Evolutionary conservation across 768 basidiomycete species (phyloP), one percentile per base, ranked within the genome.

Genomic region (Lactifluus rugatus): DNA sequence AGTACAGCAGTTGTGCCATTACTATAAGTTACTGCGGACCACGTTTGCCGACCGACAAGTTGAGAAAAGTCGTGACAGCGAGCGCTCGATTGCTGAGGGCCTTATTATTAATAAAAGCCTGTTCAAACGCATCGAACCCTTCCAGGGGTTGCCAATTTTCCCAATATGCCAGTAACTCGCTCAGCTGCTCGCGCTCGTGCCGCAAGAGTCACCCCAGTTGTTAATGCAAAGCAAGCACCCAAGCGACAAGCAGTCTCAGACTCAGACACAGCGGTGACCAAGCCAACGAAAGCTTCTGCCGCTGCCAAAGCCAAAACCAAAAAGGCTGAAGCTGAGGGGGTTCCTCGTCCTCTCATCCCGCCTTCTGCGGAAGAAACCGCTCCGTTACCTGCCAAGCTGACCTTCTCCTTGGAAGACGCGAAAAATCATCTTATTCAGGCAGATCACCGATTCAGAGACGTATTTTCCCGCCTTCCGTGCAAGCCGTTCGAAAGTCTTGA

Each of bases 331-430:
- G 46, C 36, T 6, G 46, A 51, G 8, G 39, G 17, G 6, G 32
- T 41, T 7, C 48, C 52, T 44, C 42, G 31, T 36, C 45, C 48
- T 14, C 49, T 44, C 31, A 19, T 48, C 11, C 19, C 23, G n/a
- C 41, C 42, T 1, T 44, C 65, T 13, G 52, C 14, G 5, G 57
- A 52, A 55, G 48, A 56, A 14, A 16, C 37, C 32, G 55, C 51
- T 17, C 68, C 85, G 36, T 77, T 93, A 11, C 87, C 90, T 4
- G 83, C 88, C 1, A 72, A 77, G 8, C 77, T 93, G 34, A 78
- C 79, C 6, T 94, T 94, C 72, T 79, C 81, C n/a, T 84, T 91
- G 62, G 80, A 84, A 47, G 80, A 82, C 8, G 92, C 89, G 1
- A 89, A 84, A 66, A 54, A 72, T 14, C 89, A 94, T 66, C 78